Percentiles rank a stretch among this genome's conserved stretches.
Evolutionary conservation across 225 moss, liverwort and hornwort species (phyloP).

Genomic region (Anthoceros angustus): DNA sequence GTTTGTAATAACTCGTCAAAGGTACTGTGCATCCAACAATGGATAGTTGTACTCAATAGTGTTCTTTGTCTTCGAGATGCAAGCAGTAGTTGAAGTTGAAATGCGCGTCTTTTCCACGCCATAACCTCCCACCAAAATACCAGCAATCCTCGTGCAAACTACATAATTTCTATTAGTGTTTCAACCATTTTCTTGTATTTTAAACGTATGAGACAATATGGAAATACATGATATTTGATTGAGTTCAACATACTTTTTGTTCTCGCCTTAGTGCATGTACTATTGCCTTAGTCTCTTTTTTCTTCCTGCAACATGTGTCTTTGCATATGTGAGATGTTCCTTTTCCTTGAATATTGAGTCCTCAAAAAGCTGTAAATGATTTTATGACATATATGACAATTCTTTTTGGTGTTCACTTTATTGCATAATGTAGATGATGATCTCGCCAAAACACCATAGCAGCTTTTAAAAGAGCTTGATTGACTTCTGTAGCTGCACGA

Average conservation of each 20-base stretch:
- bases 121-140: slow-evolving; percentile 92
- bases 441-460: slow-evolving; percentile 99
- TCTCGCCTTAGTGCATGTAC: slow-evolving; percentile 46
- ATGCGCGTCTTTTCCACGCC: slow-evolving; percentile 82
- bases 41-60: slow-evolving; percentile 46
- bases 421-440: slow-evolving; percentile 82
- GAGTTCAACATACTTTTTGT: slow-evolving; percentile 33
- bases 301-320: slow-evolving; percentile 41
- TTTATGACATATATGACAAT: slow-evolving; percentile 4
- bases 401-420: slow-evolving; percentile 57
- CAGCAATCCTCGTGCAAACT: slow-evolving; percentile 58
- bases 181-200: background rate
- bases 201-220: background rate
- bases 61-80: slow-evolving; percentile 58
- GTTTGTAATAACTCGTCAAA: slow-evolving; percentile 80
- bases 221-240: background rate
- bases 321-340: background rate
- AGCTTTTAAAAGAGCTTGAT: slow-evolving; percentile 91
- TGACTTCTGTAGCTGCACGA: slow-evolving; percentile 80
- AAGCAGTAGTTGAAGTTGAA: slow-evolving; percentile 61
- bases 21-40: slow-evolving; percentile 96
- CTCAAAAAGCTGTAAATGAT: background rate
- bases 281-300: slow-evolving; percentile 50
- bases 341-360: background rate
- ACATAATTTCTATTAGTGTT: slow-evolving; percentile 3